Evolutionary conservation across 148 eudicot species (phyloP).

Genomic region (Agrostemma githago): DNA sequence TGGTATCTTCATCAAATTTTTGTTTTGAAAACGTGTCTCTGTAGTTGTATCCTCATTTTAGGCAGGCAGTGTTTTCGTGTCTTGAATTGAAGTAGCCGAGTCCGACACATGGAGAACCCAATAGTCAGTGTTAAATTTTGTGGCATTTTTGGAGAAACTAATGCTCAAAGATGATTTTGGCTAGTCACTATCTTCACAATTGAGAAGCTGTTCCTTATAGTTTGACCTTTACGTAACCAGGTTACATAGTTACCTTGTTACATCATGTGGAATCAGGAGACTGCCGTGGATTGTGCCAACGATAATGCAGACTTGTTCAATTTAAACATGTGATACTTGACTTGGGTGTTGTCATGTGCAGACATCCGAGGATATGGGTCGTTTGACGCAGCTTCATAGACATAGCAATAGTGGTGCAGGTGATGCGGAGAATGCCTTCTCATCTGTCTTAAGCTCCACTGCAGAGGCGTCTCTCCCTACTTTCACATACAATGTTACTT

Average conservation of each 20-base stretch:
- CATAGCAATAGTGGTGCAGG: conserved; percentile 25
- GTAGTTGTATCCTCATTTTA: neutral
- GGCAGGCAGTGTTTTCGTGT: neutral
- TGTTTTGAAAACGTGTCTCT: neutral
- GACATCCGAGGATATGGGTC: conserved; percentile 26
- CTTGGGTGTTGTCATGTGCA: conserved; percentile 18
- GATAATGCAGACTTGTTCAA: neutral
- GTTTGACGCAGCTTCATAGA: conserved; percentile 25
- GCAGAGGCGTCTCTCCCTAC: conserved; percentile 22
- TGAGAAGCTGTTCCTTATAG: neutral
- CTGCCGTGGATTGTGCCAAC: neutral
- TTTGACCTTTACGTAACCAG: neutral
- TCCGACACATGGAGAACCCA: neutral
- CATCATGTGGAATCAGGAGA: neutral
- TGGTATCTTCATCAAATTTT: no score
- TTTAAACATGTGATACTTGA: conserved; percentile 8
- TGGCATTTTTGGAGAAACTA: neutral
- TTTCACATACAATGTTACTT: conserved; percentile 36
- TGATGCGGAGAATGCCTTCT: conserved; percentile 29
- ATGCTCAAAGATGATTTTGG: neutral
- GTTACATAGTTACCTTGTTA: neutral
- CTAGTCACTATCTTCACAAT: neutral
- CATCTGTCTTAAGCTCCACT: conserved; percentile 29
- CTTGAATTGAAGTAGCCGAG: neutral
- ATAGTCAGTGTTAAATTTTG: neutral